These are phyloP conservation scores for Takakia lepidozioides DNA, from an alignment of 225 moss, liverwort and hornwort genomes.

Conservation along the genomic window DNA sequence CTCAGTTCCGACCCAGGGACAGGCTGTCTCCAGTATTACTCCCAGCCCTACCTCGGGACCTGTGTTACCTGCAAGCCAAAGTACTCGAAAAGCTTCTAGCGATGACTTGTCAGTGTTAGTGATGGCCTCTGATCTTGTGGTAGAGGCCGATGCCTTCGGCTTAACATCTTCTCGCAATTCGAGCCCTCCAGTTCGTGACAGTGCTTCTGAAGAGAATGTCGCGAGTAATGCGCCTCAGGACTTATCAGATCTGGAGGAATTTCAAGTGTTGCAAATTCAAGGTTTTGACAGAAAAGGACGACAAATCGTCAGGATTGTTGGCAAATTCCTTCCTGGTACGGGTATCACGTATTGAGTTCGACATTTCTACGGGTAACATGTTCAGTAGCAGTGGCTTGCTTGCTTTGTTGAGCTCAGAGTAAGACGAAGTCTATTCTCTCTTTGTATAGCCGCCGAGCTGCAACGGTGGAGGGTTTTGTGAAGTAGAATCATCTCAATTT, in stretches of 20 bases:
- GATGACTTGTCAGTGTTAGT: constrained; percentile 18
- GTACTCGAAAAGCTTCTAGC: too few relatives aligned
- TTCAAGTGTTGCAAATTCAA: constrained; percentile 37
- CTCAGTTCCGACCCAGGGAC: too few relatives aligned
- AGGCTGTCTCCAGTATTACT: too few relatives aligned
- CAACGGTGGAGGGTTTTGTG: too few relatives aligned
- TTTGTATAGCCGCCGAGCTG: not conserved
- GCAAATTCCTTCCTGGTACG: constrained; percentile 52
- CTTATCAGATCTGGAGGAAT: constrained; percentile 47
- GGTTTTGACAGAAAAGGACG: constrained; percentile 35
- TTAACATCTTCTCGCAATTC: constrained; percentile 7
- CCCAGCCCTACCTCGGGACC: too few relatives aligned
- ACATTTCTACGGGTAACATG: too few relatives aligned
- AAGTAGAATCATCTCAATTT: too few relatives aligned
- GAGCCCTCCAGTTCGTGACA: constrained; percentile 6
- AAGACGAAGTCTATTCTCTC: not conserved
- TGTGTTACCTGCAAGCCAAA: too few relatives aligned
- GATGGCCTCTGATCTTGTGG: constrained; percentile 43
- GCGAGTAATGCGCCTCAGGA: constrained; percentile 13
- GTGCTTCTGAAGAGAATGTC: constrained; percentile 5
- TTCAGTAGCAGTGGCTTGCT: too few relatives aligned
- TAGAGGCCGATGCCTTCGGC: constrained; percentile 21
- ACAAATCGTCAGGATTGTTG: constrained; percentile 46
- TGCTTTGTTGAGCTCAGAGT: too few relatives aligned
- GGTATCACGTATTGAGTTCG: too few relatives aligned